Evolutionary conservation across 495 filamentous ascomycete species (phyloP).

Genomic region (Hypoxylon crocopeplum): DNA sequence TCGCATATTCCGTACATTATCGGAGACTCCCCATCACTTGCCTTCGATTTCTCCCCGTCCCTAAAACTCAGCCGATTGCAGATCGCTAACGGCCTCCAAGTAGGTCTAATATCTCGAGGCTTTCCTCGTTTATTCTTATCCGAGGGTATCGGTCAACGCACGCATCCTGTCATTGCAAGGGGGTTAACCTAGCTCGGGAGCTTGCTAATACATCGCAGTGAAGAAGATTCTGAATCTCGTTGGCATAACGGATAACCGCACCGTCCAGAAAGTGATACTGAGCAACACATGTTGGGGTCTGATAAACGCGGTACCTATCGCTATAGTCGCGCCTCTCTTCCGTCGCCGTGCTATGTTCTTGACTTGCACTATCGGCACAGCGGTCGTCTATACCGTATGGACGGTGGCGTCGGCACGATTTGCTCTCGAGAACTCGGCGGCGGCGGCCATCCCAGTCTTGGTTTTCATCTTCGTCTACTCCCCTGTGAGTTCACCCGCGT

Average conservation of each 20-base stretch:
- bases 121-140: no score
- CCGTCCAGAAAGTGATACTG: constrained; percentile 59
- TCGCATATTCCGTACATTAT: no score
- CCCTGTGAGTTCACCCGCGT: constrained; percentile 40
- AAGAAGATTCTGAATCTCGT: constrained; percentile 55
- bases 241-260: constrained; percentile 50
- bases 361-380: constrained; percentile 55
- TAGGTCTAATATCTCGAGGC: no score
- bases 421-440: constrained; percentile 46
- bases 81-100: no score
- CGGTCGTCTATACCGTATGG: constrained; percentile 62
- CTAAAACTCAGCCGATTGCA: no score
- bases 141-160: no score
- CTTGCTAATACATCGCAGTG: constrained; percentile 34
- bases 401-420: constrained; percentile 61
- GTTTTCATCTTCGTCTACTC: constrained; percentile 68
- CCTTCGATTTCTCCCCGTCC: no score
- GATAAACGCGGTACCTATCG: constrained; percentile 57
- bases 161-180: no score
- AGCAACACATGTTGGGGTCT: constrained; percentile 62
- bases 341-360: constrained; percentile 61
- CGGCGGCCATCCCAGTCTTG: constrained; percentile 59
- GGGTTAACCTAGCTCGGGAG: not conserved
- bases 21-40: no score
- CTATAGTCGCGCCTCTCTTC: constrained; percentile 57